Base-by-base conservation (phyloP, 345 rosid species). In the Rubroshorea leprosula region DNA sequence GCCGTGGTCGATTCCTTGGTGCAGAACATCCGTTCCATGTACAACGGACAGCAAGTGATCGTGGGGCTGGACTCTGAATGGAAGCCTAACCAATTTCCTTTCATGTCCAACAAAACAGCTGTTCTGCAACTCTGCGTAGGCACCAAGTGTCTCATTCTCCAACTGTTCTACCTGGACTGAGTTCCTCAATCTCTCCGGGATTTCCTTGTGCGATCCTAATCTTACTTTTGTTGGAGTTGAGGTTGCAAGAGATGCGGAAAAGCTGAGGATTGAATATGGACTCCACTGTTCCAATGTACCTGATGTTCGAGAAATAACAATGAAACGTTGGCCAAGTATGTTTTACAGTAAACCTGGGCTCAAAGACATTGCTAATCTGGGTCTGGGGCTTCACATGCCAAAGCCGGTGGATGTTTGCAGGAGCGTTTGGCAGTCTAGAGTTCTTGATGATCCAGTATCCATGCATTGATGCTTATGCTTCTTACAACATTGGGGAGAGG, bases 11-110 rank as follows among this genome's bases (percentile, higher is more conserved):
- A 68, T 50, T 19, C 51, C 5, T 79, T 78, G 78, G 22, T 76
- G 0, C 13, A 2, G 5, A 44, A 51, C 49, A 57, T 72, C 4
- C 23, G 4, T 0, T 50, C 69, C 43, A 38, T n/a, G 4, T 12
- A 25, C 49, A 2, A 1, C 1, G 51, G 54, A 5, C 46, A 50
- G 15, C 53, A 55, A 18, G 46, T 69, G 5, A 44, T 73, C 0
- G 78, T 68, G 0, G 73, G 84, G 1, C 61, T 79, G 61, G 81
- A 68, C 41, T 44, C 60, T n/a, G 76, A 79, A 51, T 79, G 77
- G 72, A 61, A 60, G 55, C 83, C 83, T 0, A 16, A 72, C 18
- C 1, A 9, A 14, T 21, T 9, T 5, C n/a, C n/a, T 5, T 0
- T 0, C 0, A 16, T 51, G 66, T 55, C 29, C 68, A 68, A 63